Base-by-base conservation (phyloP, 768 basidiomycete genomes). In the Gloeostereum incarnatum region DNA sequence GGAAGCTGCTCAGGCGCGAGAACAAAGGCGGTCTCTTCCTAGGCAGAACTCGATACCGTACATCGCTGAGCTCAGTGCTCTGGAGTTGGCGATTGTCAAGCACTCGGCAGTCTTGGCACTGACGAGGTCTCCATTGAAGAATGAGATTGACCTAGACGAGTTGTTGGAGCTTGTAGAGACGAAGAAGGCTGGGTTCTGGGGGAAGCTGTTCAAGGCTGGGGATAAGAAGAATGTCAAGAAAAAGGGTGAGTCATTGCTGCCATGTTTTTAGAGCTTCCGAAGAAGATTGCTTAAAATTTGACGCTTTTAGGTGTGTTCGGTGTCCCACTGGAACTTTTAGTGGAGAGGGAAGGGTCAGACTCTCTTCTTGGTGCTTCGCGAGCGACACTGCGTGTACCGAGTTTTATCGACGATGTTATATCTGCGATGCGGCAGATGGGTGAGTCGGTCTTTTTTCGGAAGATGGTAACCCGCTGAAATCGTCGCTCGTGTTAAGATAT, bases 351-450 rank as follows among this genome's bases (percentile, higher is more conserved):
- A 56, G 94, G 96, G 5, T 81, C 87, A n/a, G 96, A 99, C 61
- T 96, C 94, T 14, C 61, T 91, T 46, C 77, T 88, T 37, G 96
- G 94, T 14, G 87, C 89, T 17, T 88, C 91, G 5, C 75, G 86
- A 24, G 79, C 75, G 24, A 76, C 89, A 5, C 53, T 99, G 45
- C 71, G 89, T 48, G 82, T 99, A 16, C 96, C 96, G 10, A 97
- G 90, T 58, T 97, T 99, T 56, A 88, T 99, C 41, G 96, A 99
- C 56, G 96, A 99, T 53, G 89, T 96, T 42, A 78, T 99, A 32
- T 94, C 91, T 36, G 92, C 96, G 8, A 98, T 99, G 96, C 73
- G 86, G 54, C 93, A 97, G 58, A 98, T 98, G 96, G 94, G 94
- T 96, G 40, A 46, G 83, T 62, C 13, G n/a, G n/a, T n/a, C n/a